A percentile compares a stretch with the other conserved stretches of the same genome.
Conservation (phyloP, 2,329 filamentous ascomycete species). For the Clonostachys solani region DNA sequence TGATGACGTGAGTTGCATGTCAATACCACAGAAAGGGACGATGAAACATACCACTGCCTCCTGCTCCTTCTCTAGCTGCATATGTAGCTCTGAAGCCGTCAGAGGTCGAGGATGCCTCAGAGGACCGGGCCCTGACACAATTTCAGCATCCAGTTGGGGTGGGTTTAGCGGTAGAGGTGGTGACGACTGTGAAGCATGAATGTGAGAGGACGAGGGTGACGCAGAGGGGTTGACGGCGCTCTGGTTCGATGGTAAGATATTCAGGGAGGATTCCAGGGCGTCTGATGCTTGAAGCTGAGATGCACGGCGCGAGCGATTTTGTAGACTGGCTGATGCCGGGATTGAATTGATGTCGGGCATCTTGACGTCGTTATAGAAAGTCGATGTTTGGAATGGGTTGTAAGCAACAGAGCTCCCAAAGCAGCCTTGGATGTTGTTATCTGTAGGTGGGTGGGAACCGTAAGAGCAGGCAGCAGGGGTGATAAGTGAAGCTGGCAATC, state of each 20-base stretch:
- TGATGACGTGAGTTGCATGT: neutral
- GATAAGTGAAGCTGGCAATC: too few relatives aligned
- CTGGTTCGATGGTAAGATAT: slow-evolving; percentile 56
- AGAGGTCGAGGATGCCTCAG: slow-evolving; percentile 82
- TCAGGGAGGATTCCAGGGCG: slow-evolving; percentile 37
- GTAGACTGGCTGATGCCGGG: slow-evolving; percentile 41
- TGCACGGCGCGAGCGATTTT: slow-evolving; percentile 37
- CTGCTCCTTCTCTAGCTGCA: slow-evolving; percentile 90
- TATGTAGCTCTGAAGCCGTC: slow-evolving; percentile 83
- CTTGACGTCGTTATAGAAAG: neutral
- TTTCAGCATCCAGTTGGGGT: slow-evolving; percentile 26
- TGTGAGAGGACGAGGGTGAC: slow-evolving; percentile 19
- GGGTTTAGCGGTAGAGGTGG: slow-evolving; percentile 20
- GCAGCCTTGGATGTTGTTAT: too few relatives aligned
- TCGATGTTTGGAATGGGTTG: too few relatives aligned
- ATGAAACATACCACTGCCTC: slow-evolving; percentile 72
- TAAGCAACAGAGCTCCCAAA: too few relatives aligned
- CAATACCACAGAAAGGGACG: neutral
- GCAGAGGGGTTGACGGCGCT: slow-evolving; percentile 36
- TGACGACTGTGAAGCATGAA: slow-evolving; percentile 10
- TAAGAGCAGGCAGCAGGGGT: too few relatives aligned
- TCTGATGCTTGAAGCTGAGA: slow-evolving; percentile 26
- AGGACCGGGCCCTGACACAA: slow-evolving; percentile 62
- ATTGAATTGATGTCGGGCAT: slow-evolving; percentile 57
- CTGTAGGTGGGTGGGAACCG: too few relatives aligned